Percentiles rank a stretch among this genome's conserved stretches.
phyloP scores from a whole-genome alignment of 805 yeast genomes.

The Peterozyma xylosa region DNA sequence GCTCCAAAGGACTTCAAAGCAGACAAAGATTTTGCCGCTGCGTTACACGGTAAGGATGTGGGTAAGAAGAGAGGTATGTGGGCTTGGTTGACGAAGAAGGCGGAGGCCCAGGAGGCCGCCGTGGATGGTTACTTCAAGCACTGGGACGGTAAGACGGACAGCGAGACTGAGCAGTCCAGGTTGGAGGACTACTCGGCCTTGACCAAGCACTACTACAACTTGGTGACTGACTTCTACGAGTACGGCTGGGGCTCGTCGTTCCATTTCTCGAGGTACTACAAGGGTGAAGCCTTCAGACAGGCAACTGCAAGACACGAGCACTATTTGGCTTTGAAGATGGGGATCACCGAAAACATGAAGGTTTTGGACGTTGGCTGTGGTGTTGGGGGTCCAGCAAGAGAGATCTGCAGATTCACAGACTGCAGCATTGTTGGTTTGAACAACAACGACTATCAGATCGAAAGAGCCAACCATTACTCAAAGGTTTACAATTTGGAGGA shows the following conservation, averaged over 20 bases:
- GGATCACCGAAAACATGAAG: slow-evolving; percentile 68
- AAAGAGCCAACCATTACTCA: slow-evolving; percentile 82
- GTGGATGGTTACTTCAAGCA: slow-evolving; percentile 88
- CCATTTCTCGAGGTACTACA: slow-evolving; percentile 92
- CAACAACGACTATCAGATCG: slow-evolving; percentile 95
- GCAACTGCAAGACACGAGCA: slow-evolving; percentile 98
- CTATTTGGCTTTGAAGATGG: slow-evolving; percentile 82
- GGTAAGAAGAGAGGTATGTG: slow-evolving; percentile 61
- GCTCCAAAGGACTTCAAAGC: slow-evolving; percentile 49
- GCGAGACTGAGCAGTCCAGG: slow-evolving; percentile 64
- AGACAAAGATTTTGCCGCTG: slow-evolving; percentile 72
- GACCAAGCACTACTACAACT: slow-evolving; percentile 93
- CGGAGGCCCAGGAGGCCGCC: slow-evolving; percentile 75
- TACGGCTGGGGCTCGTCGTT: slow-evolving; percentile 99
- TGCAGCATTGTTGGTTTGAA: slow-evolving; percentile 84
- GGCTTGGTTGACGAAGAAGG: slow-evolving; percentile 73
- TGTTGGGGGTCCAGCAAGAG: slow-evolving; percentile 99
- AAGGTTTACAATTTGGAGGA: slow-evolving; percentile 53
- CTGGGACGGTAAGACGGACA: slow-evolving; percentile 88
- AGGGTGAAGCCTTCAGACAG: slow-evolving; percentile 89
- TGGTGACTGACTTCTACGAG: slow-evolving; percentile 96
- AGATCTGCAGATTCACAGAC: slow-evolving; percentile 86
- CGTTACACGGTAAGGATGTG: slow-evolving; percentile 74
- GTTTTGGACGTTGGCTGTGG: slow-evolving; percentile 99
- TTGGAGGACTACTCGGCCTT: slow-evolving; percentile 80